Evolutionary conservation across 495 filamentous ascomycete species (phyloP).

Genomic region (Elasticomyces elasticus): DNA sequence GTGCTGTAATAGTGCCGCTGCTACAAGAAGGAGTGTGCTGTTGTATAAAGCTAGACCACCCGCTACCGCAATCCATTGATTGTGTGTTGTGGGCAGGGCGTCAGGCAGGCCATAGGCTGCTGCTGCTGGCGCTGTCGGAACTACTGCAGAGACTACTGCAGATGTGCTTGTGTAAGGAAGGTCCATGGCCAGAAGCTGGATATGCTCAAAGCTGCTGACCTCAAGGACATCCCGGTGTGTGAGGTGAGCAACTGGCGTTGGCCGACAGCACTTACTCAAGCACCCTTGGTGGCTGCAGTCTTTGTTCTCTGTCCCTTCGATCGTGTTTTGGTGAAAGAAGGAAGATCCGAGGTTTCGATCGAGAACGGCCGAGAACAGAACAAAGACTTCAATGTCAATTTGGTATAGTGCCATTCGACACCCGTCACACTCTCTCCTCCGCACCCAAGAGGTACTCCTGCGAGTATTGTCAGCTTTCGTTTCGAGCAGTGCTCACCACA

Average conservation of each 20-base stretch:
- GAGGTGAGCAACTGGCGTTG: too few species aligned
- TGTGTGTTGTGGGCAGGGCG: background rate
- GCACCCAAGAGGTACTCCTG: background rate
- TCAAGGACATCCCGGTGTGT: too few species aligned
- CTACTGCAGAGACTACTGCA: background rate
- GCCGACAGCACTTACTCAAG: too few species aligned
- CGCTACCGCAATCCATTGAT: background rate
- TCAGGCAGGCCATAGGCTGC: background rate
- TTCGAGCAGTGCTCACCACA: background rate
- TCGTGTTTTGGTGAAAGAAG: background rate
- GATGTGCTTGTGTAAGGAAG: background rate
- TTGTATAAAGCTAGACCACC: background rate
- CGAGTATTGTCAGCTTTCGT: background rate
- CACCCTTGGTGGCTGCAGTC: background rate
- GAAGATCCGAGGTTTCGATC: background rate
- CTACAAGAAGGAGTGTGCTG: background rate
- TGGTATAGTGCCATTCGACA: background rate
- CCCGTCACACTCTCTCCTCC: background rate
- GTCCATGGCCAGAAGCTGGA: background rate
- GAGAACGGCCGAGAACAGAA: background rate
- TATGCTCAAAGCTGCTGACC: too few species aligned
- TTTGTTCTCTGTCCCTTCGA: background rate
- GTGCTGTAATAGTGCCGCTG: background rate
- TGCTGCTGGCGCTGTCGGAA: background rate
- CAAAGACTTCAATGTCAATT: background rate